phyloP scores from a whole-genome alignment of 106 monocot species.

The Dendrobium officinale region DNA sequence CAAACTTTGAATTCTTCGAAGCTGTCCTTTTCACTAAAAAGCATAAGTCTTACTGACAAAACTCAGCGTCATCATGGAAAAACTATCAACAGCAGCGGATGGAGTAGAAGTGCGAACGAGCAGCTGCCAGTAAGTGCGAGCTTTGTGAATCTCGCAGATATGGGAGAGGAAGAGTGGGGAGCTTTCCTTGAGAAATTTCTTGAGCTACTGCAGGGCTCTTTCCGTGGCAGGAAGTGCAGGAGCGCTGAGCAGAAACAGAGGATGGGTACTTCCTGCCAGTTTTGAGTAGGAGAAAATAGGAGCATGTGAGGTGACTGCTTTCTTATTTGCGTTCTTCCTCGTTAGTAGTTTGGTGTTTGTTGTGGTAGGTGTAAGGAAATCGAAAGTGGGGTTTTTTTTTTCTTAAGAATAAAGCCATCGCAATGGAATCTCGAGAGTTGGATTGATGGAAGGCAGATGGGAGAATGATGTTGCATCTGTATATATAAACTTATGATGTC shows the following conservation, averaged over 20 bases:
- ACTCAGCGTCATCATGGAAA: conserved; percentile 8
- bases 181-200: conserved; percentile 72
- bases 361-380: conserved; percentile 22
- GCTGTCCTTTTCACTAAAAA: conserved; percentile 48
- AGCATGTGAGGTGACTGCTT: neutral
- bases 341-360: neutral
- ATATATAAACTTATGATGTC: conserved; percentile 6
- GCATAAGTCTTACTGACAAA: conserved; percentile 31
- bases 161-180: conserved; percentile 75
- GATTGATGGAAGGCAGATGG: neutral
- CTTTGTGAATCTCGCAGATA: conserved; percentile 74
- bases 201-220: conserved; percentile 41
- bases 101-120: conserved; percentile 55
- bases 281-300: conserved; percentile 32
- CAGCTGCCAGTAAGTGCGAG: conserved; percentile 43
- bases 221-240: conserved; percentile 25
- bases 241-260: conserved; percentile 35
- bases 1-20: conserved; percentile 20
- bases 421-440: neutral
- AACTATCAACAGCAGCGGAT: conserved; percentile 5
- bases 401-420: conserved; percentile 12
- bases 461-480: neutral
- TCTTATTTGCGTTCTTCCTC: neutral
- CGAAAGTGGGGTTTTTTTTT: neutral
- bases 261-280: conserved; percentile 67